Evolutionary conservation across 2,329 filamentous ascomycete genomes (phyloP), one percentile per base, ranked within the genome.

Genomic region (Colletotrichum lindemuthianum): DNA sequence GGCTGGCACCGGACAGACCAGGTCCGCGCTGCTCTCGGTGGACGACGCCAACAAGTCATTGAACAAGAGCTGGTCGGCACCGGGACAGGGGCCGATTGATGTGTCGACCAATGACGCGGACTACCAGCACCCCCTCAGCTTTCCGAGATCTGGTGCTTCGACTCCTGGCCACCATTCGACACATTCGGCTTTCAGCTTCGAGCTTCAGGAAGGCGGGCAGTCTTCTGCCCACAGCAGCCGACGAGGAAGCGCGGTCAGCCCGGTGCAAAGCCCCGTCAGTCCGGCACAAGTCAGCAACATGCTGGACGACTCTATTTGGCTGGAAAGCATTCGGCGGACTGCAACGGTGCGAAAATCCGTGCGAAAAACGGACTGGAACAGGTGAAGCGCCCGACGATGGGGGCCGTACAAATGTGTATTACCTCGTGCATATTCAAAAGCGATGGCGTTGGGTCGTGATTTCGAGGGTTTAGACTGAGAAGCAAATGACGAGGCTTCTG

Each of bases 221-320:
- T 65, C 69, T 1, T 68, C 69, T 16, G 74, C 73, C 39, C 72
- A 75, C 12, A 86, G 83, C 73, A 86, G 86, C 70, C 81, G 90
- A 47, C 86, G 88, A 32, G 87, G 86, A 59, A 93, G 90, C 75
- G 83, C 84, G 6, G 89, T 94, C 60, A 92, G 88, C 71, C 89
- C 90, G 55, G 86, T 89, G 50, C 90, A 93, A 41, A 65, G 63
- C 12, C 63, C 63, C 7, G 89, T 94, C 61, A 92, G 88, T 72
- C 89, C 90, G 53, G 86, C 89, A 51, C 90, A 93, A 71, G 91
- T 96, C 69, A 87, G 94, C 75, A 89, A 93, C 69, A 91, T 96
- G 73, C 84, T 98, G 59, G 92, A 96, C 72, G 92, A 95, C 72
- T 96, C 92, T 15, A 90, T 92, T 13, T 98, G 95, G 95, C 92